Base-by-base conservation (phyloP, 1,284 basidiomycete species). In the Ceratobasidium sp. region DNA sequence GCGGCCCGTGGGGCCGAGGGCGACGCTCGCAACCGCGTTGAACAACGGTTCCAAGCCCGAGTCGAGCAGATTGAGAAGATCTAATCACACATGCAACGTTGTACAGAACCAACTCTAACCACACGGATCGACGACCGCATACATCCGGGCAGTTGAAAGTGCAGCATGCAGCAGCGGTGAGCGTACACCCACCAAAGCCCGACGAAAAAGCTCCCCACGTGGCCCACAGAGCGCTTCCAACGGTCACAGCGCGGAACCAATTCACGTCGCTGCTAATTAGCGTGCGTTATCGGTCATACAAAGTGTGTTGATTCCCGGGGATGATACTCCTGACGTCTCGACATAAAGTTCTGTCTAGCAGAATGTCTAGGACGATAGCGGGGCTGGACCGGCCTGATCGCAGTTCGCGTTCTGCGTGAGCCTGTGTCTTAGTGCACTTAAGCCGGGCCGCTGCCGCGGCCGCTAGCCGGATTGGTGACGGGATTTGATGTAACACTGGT, bases 201-300 rank as follows among this genome's bases (percentile, higher is more conserved):
- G 65, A 54, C 65, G n/a, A n/a, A 27, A 29, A 63, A 71, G 24
- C 45, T 56, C 27, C n/a, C 67, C 67, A 71, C 67, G 67, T 71
- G 67, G 65, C 24, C 45, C n/a, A n/a, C n/a, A n/a, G n/a, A 27
- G 45, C 19, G 24, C 51, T 67, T 56, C 27, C 36, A 33, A 65
- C 4, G 36, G 36, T 65, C 65, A 33, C 54, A 41, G 14, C 2
- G 41, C 54, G 67, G 67, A 45, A 71, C 41, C 54, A 59, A 50
- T 71, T 59, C 59, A 69, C 56, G 65, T 24, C 33, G 14, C 47
- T 45, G 36, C 15, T 57, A 57, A 57, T 57, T 57, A 57, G 29
- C 29, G 11, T 41, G 6, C 11, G 31, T 27, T 45, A 7, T 27
- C 22, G 60, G 22, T 22, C 44, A 15, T 45, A 14, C 14, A 29